Percentiles rank a stretch among this genome's conserved stretches.
phyloP scores from a whole-genome alignment of 1,284 basidiomycete genomes.

The Tremellales sp. region DNA sequence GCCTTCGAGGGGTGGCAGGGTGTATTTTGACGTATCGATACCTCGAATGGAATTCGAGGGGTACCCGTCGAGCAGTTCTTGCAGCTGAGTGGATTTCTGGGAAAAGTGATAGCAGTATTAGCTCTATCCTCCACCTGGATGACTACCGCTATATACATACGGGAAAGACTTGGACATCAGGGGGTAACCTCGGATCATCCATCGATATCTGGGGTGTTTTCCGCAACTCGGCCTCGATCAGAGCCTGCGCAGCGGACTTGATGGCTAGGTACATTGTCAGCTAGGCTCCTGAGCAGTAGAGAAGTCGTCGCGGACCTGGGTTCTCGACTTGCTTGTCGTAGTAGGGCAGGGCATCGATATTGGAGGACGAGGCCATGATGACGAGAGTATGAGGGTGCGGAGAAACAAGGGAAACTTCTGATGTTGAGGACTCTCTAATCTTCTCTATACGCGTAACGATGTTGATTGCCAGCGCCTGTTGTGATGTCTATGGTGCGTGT shows the following conservation, averaged over 20 bases:
- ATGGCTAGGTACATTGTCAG: slow-evolving; percentile 23
- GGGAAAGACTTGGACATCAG: slow-evolving; percentile 53
- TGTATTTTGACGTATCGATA: slow-evolving; percentile 76
- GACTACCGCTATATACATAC: slow-evolving; percentile 19
- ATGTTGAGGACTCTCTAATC: no score
- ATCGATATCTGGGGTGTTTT: slow-evolving; percentile 28
- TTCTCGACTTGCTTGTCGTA: slow-evolving; percentile 88
- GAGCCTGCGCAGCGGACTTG: slow-evolving; percentile 37
- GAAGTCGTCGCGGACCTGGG: slow-evolving; percentile 57
- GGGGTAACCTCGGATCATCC: slow-evolving; percentile 68
- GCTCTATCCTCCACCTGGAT: background rate
- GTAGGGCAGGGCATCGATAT: slow-evolving; percentile 83
- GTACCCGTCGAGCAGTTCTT: slow-evolving; percentile 66
- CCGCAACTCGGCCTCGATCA: slow-evolving; percentile 46
- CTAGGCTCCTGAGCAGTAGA: slow-evolving; percentile 52
- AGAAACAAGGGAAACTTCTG: no score
- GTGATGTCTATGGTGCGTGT: no score
- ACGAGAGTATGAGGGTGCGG: slow-evolving; percentile 1
- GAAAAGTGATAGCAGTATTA: background rate
- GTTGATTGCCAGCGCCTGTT: no score
- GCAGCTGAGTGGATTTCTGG: slow-evolving; percentile 50
- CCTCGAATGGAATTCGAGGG: slow-evolving; percentile 56
- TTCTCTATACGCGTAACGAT: no score
- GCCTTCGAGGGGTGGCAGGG: slow-evolving; percentile 60
- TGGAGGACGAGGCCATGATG: slow-evolving; percentile 30